These are phyloP conservation scores for Alternaria gansuensis DNA, from an alignment of 2,329 filamentous ascomycete genomes.

Conservation along the genomic window DNA sequence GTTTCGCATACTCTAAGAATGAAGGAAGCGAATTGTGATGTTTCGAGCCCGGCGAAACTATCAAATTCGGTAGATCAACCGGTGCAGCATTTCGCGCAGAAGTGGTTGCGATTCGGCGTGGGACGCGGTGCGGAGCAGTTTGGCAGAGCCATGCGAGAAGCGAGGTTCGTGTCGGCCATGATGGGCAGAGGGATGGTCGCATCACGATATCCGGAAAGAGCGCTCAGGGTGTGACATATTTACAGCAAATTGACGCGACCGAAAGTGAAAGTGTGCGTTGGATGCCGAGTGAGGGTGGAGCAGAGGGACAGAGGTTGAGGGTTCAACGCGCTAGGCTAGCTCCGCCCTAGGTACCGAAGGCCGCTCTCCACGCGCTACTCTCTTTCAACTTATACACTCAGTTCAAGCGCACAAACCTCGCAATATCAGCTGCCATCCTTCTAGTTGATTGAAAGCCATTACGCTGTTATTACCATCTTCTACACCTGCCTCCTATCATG, in stretches of 20 bases:
- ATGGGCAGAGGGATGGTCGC: constrained; percentile 36
- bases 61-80: constrained; percentile 40
- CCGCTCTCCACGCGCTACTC: constrained; percentile 9
- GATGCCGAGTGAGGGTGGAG: constrained; percentile 9
- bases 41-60: constrained; percentile 42
- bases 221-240: constrained; percentile 32
- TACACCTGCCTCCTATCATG: constrained; percentile 57
- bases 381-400: background rate
- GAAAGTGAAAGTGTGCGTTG: background rate
- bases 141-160: constrained; percentile 37
- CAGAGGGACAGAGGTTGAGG: constrained; percentile 21
- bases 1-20: constrained; percentile 71
- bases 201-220: constrained; percentile 33
- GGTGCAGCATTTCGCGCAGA: constrained; percentile 36
- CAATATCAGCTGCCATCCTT: too few species aligned
- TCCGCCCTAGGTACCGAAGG: constrained; percentile 16
- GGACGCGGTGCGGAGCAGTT: constrained; percentile 35
- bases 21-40: constrained; percentile 70
- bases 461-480: too few species aligned
- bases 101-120: constrained; percentile 42
- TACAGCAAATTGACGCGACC: constrained; percentile 19
- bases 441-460: background rate
- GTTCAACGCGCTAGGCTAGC: constrained; percentile 30
- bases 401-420: background rate
- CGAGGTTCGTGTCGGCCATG: constrained; percentile 32